Percentiles rank a stretch among this genome's conserved stretches.
Conservation (phyloP, 73 alveolate genomes). For the Effrenium voratum region DNA sequence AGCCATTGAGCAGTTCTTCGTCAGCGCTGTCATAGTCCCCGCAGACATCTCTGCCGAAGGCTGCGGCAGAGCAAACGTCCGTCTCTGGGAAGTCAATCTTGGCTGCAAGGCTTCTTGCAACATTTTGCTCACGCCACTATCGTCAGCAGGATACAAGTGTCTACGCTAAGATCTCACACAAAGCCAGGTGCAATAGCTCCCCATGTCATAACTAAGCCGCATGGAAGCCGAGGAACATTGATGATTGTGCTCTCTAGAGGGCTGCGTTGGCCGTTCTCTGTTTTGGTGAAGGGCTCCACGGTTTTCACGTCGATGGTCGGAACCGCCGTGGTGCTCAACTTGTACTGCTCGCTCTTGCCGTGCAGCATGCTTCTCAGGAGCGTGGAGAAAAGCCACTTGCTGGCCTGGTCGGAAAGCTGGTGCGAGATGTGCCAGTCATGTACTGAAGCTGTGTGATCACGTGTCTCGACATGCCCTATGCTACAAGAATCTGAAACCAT, state of each 20-base stretch:
- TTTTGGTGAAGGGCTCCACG: conserved; percentile 12
- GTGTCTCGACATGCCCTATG: too few species aligned
- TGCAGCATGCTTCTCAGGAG: conserved; percentile 76
- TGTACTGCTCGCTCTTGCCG: conserved; percentile 9
- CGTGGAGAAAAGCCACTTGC: conserved; percentile 75
- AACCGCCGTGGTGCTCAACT: neutral
- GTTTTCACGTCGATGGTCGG: conserved; percentile 9
- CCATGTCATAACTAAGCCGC: neutral
- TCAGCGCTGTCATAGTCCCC: conserved; percentile 47
- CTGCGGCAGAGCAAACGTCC: conserved; percentile 45
- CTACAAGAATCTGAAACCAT: too few species aligned
- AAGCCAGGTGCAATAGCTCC: neutral
- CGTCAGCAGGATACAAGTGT: neutral
- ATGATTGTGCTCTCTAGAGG: conserved; percentile 20
- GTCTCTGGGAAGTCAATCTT: conserved; percentile 29
- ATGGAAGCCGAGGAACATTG: neutral
- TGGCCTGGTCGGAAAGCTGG: neutral
- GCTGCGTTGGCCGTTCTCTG: conserved; percentile 27
- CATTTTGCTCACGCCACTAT: neutral
- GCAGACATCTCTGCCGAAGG: conserved; percentile 36
- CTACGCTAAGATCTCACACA: neutral
- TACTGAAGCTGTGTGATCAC: too few species aligned
- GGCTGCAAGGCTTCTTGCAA: neutral
- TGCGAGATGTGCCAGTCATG: too few species aligned
- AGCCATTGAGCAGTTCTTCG: conserved; percentile 30